Conservation (phyloP, 2,329 filamentous ascomycete species). For the Tolypocladium nubicola region DNA sequence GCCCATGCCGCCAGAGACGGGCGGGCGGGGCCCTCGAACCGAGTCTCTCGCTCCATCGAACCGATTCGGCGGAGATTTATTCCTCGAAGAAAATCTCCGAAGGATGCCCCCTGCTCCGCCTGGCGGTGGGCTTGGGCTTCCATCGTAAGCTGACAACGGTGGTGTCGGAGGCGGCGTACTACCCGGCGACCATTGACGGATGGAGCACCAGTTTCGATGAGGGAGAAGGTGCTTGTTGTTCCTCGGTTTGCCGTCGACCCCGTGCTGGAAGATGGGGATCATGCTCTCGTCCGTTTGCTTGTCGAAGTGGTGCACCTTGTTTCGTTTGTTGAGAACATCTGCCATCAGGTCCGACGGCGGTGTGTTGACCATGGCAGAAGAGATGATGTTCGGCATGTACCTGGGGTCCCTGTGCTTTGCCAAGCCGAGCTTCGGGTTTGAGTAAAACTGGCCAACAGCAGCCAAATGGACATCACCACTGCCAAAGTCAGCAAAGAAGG, state of each 20-base stretch:
- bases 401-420: conserved; percentile 86
- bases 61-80: conserved; percentile 21
- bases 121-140: conserved; percentile 26
- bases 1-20: conserved; percentile 32
- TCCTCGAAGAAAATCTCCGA: conserved; percentile 30
- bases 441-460: conserved; percentile 90
- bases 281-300: conserved; percentile 84
- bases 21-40: conserved; percentile 34
- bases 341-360: conserved; percentile 82
- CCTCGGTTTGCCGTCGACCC: conserved; percentile 77
- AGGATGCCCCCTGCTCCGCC: conserved; percentile 28
- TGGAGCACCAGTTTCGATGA: conserved; percentile 91
- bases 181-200: conserved; percentile 73
- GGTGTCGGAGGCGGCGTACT: conserved; percentile 63
- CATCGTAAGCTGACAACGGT: conserved; percentile 35
- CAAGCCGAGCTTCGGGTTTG: conserved; percentile 68
- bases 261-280: conserved; percentile 85
- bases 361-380: conserved; percentile 87
- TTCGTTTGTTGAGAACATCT: conserved; percentile 86
- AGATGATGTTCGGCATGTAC: conserved; percentile 94
- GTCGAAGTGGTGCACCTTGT: conserved; percentile 67
- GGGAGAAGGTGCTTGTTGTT: conserved; percentile 88
- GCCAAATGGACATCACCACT: conserved; percentile 91
- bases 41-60: conserved; percentile 27
- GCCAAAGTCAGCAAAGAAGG: not conserved